Evolutionary conservation across 164 flowering plant species (phyloP).

Genomic region (Pachysandra terminalis): DNA sequence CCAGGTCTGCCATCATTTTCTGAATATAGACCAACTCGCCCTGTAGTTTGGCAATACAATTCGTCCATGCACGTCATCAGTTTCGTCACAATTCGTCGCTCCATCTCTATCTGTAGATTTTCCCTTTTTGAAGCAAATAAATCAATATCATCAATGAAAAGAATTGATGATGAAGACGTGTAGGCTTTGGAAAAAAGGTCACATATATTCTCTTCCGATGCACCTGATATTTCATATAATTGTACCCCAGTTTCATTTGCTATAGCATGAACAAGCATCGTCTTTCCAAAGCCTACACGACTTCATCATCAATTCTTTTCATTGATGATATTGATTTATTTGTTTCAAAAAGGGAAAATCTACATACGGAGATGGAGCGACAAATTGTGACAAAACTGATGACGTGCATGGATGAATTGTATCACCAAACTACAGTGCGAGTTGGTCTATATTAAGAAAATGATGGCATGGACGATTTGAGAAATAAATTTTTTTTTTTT

Average conservation of each 20-base stretch:
- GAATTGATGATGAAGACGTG: slow-evolving; percentile 90
- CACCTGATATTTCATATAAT: slow-evolving; percentile 84
- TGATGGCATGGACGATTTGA: slow-evolving; percentile 84
- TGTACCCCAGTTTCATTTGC: slow-evolving; percentile 91
- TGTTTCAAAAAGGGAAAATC: slow-evolving; percentile 85
- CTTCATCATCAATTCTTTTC: slow-evolving; percentile 93
- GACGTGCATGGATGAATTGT: slow-evolving; percentile 94
- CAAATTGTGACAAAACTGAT: slow-evolving; percentile 89
- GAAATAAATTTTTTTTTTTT: slow-evolving; percentile 65
- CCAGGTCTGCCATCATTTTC: slow-evolving; percentile 43
- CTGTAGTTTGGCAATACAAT: slow-evolving; percentile 36
- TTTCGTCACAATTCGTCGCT: slow-evolving; percentile 84
- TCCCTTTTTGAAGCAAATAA: slow-evolving; percentile 94
- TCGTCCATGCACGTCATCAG: slow-evolving; percentile 97
- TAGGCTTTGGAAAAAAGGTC: slow-evolving; percentile 84
- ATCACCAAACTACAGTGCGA: slow-evolving; percentile 30
- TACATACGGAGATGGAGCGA: slow-evolving; percentile 84
- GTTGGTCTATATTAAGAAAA: slow-evolving; percentile 28
- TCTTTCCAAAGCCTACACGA: slow-evolving; percentile 96
- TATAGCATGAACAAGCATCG: slow-evolving; percentile 86
- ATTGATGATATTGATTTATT: slow-evolving; percentile 98
- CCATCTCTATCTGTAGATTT: slow-evolving; percentile 85
- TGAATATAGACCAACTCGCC: slow-evolving; percentile 26
- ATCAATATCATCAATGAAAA: slow-evolving; percentile 97
- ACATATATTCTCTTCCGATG: slow-evolving; percentile 86